Evolutionary conservation across 768 basidiomycete genomes (phyloP).

Genomic region (Cystofilobasidium ferigula): DNA sequence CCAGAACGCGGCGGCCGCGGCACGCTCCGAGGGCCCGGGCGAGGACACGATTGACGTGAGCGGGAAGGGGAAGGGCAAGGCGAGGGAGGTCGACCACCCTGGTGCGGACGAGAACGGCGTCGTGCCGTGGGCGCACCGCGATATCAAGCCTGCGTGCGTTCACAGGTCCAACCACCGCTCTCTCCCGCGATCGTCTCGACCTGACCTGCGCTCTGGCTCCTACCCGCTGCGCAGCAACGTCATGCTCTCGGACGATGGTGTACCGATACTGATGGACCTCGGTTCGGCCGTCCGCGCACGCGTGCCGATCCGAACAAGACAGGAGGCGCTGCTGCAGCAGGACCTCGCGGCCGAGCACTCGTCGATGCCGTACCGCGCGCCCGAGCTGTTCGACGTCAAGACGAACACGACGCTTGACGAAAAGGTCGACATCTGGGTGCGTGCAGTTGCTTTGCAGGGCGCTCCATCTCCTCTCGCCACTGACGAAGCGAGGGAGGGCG

Average conservation of each 20-base stretch:
- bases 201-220: neutral
- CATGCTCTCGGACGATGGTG: slow-evolving; percentile 89
- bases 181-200: neutral
- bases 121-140: slow-evolving; percentile 88
- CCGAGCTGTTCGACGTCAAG: slow-evolving; percentile 94
- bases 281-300: slow-evolving; percentile 73
- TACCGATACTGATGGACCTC: slow-evolving; percentile 95
- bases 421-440: slow-evolving; percentile 92
- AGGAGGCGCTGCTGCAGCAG: slow-evolving; percentile 81
- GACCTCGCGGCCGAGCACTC: slow-evolving; percentile 96
- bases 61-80: slow-evolving; percentile 48
- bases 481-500: neutral
- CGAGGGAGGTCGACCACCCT: slow-evolving; percentile 46
- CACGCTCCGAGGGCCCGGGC: neutral
- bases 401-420: slow-evolving; percentile 77
- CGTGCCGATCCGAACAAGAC: slow-evolving; percentile 65
- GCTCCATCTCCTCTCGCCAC: neutral
- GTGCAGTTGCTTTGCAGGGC: slow-evolving; percentile 30
- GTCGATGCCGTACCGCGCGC: slow-evolving; percentile 96
- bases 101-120: slow-evolving; percentile 61
- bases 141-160: slow-evolving; percentile 89
- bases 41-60: neutral
- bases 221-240: slow-evolving; percentile 55
- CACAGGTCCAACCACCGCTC: neutral
- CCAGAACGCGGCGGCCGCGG: slow-evolving; percentile 38